Conservation (phyloP, 1,284 basidiomycete genomes). For the Ustilago tritici region DNA sequence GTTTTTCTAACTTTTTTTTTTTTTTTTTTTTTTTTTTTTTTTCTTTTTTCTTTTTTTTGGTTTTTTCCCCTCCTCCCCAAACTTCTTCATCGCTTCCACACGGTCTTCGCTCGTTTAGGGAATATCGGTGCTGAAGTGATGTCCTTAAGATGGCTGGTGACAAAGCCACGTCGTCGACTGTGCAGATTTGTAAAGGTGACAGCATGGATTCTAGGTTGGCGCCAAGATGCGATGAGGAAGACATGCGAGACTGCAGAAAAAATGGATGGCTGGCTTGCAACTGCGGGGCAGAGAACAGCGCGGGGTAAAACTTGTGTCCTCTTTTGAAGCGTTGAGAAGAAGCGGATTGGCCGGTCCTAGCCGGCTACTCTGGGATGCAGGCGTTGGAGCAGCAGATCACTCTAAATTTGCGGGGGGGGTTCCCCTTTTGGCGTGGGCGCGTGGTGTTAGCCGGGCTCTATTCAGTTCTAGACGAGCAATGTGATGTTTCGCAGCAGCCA, state of each 20-base stretch:
- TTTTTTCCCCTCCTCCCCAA: too few species aligned
- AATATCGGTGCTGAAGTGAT: too few species aligned
- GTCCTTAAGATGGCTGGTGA: too few species aligned
- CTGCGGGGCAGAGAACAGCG: background rate
- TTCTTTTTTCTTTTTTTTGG: background rate
- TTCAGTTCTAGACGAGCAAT: too few species aligned
- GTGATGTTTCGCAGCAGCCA: background rate
- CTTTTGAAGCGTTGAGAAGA: background rate
- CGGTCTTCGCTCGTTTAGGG: background rate
- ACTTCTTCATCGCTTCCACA: too few species aligned
- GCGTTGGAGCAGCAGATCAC: background rate
- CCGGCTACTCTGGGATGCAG: slow-evolving; percentile 4
- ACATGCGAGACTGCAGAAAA: background rate
- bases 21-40: background rate
- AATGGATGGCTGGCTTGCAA: background rate
- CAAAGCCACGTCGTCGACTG: too few species aligned
- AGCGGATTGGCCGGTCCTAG: background rate
- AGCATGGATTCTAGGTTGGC: background rate
- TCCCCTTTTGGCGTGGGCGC: background rate
- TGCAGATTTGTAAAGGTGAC: too few species aligned
- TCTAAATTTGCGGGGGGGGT: background rate
- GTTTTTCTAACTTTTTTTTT: slow-evolving; percentile 15
- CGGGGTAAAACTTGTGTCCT: background rate
- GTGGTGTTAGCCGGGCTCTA: background rate
- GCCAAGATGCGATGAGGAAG: background rate